Evolutionary conservation across 805 yeast genomes (phyloP).

Genomic region (Ogataea saltuana): DNA sequence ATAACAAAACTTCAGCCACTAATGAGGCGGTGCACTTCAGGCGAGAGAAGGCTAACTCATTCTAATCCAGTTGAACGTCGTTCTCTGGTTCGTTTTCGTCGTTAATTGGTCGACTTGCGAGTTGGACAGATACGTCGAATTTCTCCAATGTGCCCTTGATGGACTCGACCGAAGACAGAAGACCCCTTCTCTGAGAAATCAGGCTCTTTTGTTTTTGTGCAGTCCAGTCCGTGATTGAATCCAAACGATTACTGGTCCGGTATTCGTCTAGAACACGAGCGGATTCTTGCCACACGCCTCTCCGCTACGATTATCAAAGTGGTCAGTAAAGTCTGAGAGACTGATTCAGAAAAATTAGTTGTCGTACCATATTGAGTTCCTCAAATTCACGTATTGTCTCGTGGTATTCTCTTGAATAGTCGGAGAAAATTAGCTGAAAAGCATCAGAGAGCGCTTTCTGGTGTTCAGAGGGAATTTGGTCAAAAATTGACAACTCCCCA

Average conservation of each 20-base stretch:
- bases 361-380: conserved; percentile 19
- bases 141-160: conserved; percentile 24
- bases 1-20: background rate
- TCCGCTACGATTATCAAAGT: conserved; percentile 13
- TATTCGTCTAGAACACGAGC: conserved; percentile 27
- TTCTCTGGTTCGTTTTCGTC: conserved; percentile 2
- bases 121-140: background rate
- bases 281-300: conserved; percentile 31
- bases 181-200: conserved; percentile 18
- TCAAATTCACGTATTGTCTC: conserved; percentile 25
- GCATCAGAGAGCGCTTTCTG: conserved; percentile 28
- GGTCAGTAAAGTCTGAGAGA: background rate
- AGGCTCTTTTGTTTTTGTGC: conserved; percentile 18
- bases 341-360: background rate
- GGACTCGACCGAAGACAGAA: conserved; percentile 22
- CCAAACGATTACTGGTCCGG: conserved; percentile 22
- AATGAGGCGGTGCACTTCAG: background rate
- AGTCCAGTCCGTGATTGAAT: conserved; percentile 23
- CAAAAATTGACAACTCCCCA: conserved; percentile 9
- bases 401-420: conserved; percentile 25
- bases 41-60: background rate
- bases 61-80: conserved; percentile 2
- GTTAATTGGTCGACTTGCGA: too few relatives aligned
- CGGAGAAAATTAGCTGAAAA: conserved; percentile 25
- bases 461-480: conserved; percentile 23